phyloP scores from a whole-genome alignment of 108 stramenopile genomes.

The Pelagomonas calceolata region DNA sequence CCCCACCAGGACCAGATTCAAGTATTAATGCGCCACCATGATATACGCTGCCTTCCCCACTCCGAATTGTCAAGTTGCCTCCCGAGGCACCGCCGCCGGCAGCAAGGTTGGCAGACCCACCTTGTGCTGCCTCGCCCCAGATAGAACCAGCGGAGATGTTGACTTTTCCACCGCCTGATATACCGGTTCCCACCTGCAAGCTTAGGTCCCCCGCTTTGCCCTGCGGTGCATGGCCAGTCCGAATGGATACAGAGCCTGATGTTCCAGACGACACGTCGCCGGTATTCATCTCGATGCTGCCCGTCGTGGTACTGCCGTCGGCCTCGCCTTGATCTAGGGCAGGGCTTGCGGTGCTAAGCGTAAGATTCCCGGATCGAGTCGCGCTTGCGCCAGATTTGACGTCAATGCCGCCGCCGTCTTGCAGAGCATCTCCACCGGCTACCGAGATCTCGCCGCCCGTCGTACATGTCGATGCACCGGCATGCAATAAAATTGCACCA shows the following conservation, averaged over 20 bases:
- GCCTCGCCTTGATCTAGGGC: neutral
- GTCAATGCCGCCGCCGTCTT: neutral
- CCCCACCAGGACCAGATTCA: neutral
- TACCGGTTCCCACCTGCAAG: neutral
- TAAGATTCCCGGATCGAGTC: neutral
- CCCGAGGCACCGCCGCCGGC: neutral
- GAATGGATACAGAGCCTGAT: neutral
- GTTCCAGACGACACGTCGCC: neutral
- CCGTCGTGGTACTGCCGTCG: neutral
- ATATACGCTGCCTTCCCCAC: neutral
- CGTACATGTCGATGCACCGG: conserved; percentile 5
- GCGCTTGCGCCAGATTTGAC: neutral
- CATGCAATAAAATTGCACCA: conserved; percentile 13
- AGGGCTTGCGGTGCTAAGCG: neutral
- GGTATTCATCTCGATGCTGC: neutral
- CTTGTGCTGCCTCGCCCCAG: neutral
- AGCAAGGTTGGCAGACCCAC: neutral
- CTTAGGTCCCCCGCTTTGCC: neutral
- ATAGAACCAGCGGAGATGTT: neutral
- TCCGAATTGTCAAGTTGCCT: neutral
- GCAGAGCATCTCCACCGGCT: neutral
- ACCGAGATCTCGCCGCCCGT: neutral
- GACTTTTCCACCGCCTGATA: conserved; percentile 1
- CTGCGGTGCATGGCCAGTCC: neutral
- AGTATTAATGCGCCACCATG: neutral